Evolutionary conservation across 306 rosid genomes (phyloP), one percentile per base, ranked within the genome.

Genomic region (Delonix regia): DNA sequence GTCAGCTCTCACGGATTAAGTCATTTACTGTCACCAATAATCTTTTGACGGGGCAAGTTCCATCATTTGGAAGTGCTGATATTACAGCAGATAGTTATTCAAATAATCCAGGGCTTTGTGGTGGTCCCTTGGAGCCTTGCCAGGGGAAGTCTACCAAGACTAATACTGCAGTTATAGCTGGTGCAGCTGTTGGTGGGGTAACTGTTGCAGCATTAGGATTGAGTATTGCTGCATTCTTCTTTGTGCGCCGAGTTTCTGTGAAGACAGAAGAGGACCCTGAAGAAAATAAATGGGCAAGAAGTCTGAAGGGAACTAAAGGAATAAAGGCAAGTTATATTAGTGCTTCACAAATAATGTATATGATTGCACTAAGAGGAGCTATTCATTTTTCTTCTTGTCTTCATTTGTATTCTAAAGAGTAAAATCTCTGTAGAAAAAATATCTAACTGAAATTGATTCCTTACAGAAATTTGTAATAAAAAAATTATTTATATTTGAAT

Each of bases 231-330:
- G 71, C 88, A 84, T 70, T 89, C 75, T 94, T 90, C 94, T 87
- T 84, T 67, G 74, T 87, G 78, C 93, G 97, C 47, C 80, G 83
- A 19, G 85, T 86, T 74, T 75, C 91, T 33, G 73, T 72, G 73
- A 90, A 77, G 86, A 90, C 88, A 85, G 96, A 90, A 60, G 93
- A 94, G 67, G 97, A 92, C 45, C 97, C 98, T 28, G 93, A 94
- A 88, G 98, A 93, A 65, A 94, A 94, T 87, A 90, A 90, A 78
- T 94, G 98, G 98, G 97, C 97, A 30, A 86, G 83, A 86, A 89
- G 78, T 81, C 72, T 94, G 0, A 94, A 89, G 87, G 96, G 96
- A 80, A 87, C 88, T 27, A 94, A 94, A 82, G 85, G 81, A 78
- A 86, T 90, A 65, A 90, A 94, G 96, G 98, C 68, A 85, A 84